These are phyloP conservation scores for Kodamaea plutei DNA, from an alignment of 1,139 yeast species.

Conservation along the genomic window DNA sequence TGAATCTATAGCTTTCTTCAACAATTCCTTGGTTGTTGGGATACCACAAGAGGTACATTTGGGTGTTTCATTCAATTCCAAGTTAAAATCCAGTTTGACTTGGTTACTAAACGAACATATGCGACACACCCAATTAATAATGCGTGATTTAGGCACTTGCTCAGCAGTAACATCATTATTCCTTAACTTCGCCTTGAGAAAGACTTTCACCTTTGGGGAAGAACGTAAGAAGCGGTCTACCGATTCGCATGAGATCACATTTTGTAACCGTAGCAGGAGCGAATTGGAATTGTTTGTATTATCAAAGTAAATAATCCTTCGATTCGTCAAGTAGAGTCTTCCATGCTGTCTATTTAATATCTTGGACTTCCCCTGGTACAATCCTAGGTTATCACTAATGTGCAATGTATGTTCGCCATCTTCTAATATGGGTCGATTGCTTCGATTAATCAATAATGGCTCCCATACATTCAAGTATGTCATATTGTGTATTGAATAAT, in stretches of 20 bases:
- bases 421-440: slow-evolving; percentile 44
- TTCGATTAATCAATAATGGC: slow-evolving; percentile 34
- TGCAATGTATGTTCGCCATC: slow-evolving; percentile 40
- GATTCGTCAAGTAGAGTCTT: slow-evolving; percentile 69
- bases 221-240: slow-evolving; percentile 68
- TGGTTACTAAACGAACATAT: slow-evolving; percentile 74
- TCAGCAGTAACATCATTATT: slow-evolving; percentile 1
- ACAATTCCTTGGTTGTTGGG: slow-evolving; percentile 10
- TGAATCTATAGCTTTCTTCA: slow-evolving; percentile 6
- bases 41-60: slow-evolving; percentile 80
- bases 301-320: slow-evolving; percentile 71
- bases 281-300: slow-evolving; percentile 41
- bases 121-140: slow-evolving; percentile 90
- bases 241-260: slow-evolving; percentile 42
- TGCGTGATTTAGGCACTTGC: slow-evolving; percentile 21
- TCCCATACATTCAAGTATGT: slow-evolving; percentile 28
- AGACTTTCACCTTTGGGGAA: slow-evolving; percentile 66
- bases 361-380: slow-evolving; percentile 69
- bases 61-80: slow-evolving; percentile 43
- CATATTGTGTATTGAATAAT: too few species aligned
- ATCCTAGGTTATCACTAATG: slow-evolving; percentile 56
- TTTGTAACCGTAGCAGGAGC: slow-evolving; percentile 46
- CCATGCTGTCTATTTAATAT: slow-evolving; percentile 67
- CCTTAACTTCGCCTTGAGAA: slow-evolving; percentile 8
- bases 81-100: slow-evolving; percentile 29